Evolutionary conservation across 495 filamentous ascomycete genomes (phyloP), one percentile per base, ranked within the genome.

Genomic region (Trichoderma asperelloides): DNA sequence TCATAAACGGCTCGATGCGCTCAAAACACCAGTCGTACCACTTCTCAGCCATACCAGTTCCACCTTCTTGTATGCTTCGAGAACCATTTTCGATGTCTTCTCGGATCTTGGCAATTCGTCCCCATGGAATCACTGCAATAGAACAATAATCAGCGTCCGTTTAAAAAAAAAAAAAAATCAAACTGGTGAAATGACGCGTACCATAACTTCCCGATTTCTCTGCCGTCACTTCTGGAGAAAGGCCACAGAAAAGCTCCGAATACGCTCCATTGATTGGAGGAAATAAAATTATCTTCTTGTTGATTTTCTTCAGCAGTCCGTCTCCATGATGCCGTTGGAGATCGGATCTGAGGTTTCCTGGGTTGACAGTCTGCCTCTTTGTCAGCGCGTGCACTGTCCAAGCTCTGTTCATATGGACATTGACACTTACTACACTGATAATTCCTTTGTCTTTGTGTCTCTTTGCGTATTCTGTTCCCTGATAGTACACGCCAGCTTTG

Each of bases 21-120:
- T 79, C 75, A 55, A 79, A 74, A 45, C 71, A 74, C 79, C 78
- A 82, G 23, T 78, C 72, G 74, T 76, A 80, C 68, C 78, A 81
- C 25, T 74, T 71, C 41, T 71, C 69, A 0, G 73, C 78, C 63
- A 77, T 62, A 8, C 77, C 80, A 6, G 74, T 78, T 2, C 79
- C 78, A 15, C 79, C 79, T 65, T 81, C 78, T 12, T 63, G 68
- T 62, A 71, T 63, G 6, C 73, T 64, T 70, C 74, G 75, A 2
- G 70, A 70, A 16, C 70, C 72, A 12, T 66, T 68, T 3, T 71
- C 65, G 7, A 82, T 23, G 63, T 82, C 80, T 39, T 71, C 71
- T 41, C 75, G 68, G 15, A 78, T 70, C n/a, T 68, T 67, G 30
- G 45, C 60, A 64, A 77, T 69, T 18, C 77, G 69, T 39, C 78